phyloP scores from a whole-genome alignment of 768 basidiomycete species.

The Baorangia bicolor region DNA sequence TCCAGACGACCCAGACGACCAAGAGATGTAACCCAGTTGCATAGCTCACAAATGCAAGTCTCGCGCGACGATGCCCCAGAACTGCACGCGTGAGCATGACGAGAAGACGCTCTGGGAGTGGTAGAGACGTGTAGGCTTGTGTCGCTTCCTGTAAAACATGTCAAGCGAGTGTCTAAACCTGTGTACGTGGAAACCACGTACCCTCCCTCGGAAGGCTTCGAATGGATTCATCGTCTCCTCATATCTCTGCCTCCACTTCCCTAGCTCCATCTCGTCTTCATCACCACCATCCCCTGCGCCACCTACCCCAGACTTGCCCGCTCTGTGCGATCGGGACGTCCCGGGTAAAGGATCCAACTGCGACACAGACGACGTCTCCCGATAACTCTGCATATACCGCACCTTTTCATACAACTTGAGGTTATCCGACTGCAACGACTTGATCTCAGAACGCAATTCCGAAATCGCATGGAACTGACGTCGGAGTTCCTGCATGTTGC shows the following conservation, averaged over 20 bases:
- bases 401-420: slow-evolving; percentile 99
- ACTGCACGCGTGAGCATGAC: slow-evolving; percentile 82
- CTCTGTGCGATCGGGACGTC: slow-evolving; percentile 18
- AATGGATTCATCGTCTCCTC: slow-evolving; percentile 99
- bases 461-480: slow-evolving; percentile 95
- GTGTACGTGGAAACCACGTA: slow-evolving; percentile 41
- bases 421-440: slow-evolving; percentile 90
- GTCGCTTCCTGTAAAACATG: slow-evolving; percentile 75
- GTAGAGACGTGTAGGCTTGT: slow-evolving; percentile 87
- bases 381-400: slow-evolving; percentile 96
- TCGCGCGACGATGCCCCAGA: slow-evolving; percentile 85
- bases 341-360: slow-evolving; percentile 68
- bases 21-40: slow-evolving; percentile 77
- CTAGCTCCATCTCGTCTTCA: slow-evolving; percentile 63
- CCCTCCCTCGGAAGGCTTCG: slow-evolving; percentile 93
- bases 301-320: not conserved
- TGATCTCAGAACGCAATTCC: slow-evolving; percentile 89
- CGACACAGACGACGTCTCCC: slow-evolving; percentile 66
- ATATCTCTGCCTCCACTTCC: slow-evolving; percentile 87
- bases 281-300: slow-evolving; percentile 28
- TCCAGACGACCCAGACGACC: slow-evolving; percentile 65
- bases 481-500: slow-evolving; percentile 69
- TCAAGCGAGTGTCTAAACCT: not conserved
- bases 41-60: slow-evolving; percentile 88
- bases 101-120: slow-evolving; percentile 87